phyloP scores from a whole-genome alignment of 345 rosid genomes.

The Eucalyptus decipiens region DNA sequence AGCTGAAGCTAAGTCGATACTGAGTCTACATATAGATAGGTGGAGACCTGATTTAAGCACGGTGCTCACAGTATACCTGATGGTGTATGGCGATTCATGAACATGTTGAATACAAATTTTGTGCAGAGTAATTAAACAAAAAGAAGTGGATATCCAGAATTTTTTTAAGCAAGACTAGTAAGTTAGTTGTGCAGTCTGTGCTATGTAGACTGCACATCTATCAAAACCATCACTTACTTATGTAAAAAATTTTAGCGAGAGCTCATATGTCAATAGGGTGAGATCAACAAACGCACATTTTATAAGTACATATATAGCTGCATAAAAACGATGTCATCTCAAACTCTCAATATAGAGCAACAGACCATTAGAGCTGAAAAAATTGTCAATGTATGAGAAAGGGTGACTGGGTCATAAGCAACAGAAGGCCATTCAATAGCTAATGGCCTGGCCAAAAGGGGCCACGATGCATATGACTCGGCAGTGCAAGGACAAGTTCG shows the following conservation, averaged over 20 bases:
- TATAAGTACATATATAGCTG: neutral
- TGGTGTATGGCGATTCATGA: too few species aligned
- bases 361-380: neutral
- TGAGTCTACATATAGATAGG: too few species aligned
- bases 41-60: too few species aligned
- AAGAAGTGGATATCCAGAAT: too few species aligned
- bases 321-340: neutral
- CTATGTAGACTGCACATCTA: neutral
- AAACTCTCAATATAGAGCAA: neutral
- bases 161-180: neutral
- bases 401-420: neutral
- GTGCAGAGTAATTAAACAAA: too few species aligned
- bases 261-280: neutral
- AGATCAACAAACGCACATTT: neutral
- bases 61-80: too few species aligned
- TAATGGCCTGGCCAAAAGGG: neutral
- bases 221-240: neutral
- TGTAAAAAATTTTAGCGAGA: constrained; percentile 3
- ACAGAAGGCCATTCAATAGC: neutral
- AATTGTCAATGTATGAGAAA: neutral
- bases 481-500: constrained; percentile 67
- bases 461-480: constrained; percentile 4
- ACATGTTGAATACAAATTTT: too few species aligned
- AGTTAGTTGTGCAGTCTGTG: neutral
- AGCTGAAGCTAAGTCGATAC: neutral